A percentile compares a stretch with the other conserved stretches of the same genome.
phyloP scores from a whole-genome alignment of 495 filamentous ascomycete genomes.

The Aspergillus funiculosus region DNA sequence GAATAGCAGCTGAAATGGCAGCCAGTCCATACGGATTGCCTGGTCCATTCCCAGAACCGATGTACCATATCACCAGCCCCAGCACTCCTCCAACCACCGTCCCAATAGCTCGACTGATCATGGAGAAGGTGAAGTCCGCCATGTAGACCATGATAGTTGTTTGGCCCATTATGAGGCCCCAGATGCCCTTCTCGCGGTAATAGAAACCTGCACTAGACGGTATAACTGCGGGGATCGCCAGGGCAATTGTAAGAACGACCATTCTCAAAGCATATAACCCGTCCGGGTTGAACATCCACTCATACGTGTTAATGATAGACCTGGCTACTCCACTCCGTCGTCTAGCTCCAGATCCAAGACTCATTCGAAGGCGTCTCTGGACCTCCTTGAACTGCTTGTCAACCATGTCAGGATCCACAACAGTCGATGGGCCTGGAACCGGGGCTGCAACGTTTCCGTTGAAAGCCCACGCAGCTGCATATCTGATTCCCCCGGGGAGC shows the following conservation, averaged over 20 bases:
- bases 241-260: constrained; percentile 39
- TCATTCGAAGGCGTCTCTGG: too few species aligned
- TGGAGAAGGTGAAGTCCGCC: constrained; percentile 39
- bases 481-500: too few species aligned
- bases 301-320: constrained; percentile 19
- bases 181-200: constrained; percentile 42
- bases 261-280: constrained; percentile 36
- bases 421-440: too few species aligned
- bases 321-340: constrained; percentile 9
- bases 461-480: too few species aligned
- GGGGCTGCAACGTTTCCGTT: too few species aligned
- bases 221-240: constrained; percentile 34
- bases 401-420: too few species aligned
- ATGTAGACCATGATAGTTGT: constrained; percentile 40
- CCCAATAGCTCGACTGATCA: constrained; percentile 30
- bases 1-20: constrained; percentile 30
- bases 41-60: constrained; percentile 37
- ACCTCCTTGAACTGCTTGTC: too few species aligned
- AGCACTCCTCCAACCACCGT: constrained; percentile 37
- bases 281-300: constrained; percentile 25
- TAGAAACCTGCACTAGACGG: constrained; percentile 39
- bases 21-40: constrained; percentile 41
- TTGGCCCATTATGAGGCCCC: constrained; percentile 45
- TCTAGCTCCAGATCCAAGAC: constrained; percentile 17
- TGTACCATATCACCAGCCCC: constrained; percentile 42